phyloP scores from a whole-genome alignment of 164 flowering plant genomes.

The Warburgia ugandensis region DNA sequence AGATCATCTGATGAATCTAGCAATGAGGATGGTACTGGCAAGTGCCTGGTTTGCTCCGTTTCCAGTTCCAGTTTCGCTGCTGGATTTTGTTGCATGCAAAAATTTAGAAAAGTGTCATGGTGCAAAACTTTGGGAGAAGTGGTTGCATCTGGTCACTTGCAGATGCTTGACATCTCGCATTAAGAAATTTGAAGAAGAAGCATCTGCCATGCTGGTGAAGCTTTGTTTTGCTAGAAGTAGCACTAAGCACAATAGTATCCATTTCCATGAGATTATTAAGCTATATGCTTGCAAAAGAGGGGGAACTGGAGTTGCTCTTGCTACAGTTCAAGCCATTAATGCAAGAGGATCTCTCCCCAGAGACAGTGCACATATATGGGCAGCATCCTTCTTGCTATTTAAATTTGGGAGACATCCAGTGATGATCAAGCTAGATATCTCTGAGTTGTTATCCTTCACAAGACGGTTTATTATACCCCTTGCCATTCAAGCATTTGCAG shows the following conservation, averaged over 20 bases:
- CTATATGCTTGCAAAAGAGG: conserved; percentile 60
- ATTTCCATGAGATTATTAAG: conserved; percentile 58
- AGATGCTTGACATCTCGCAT: conserved; percentile 41
- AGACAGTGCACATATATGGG: conserved; percentile 74
- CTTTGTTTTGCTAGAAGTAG: conserved; percentile 65
- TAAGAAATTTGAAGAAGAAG: conserved; percentile 64
- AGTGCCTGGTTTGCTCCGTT: conserved; percentile 95
- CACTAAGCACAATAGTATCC: conserved; percentile 39
- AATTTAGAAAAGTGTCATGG: conserved; percentile 42
- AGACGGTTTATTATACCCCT: conserved; percentile 65
- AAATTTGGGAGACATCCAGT: conserved; percentile 52
- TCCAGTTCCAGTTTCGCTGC: conserved; percentile 48
- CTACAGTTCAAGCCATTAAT: conserved; percentile 60
- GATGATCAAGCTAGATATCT: conserved; percentile 52
- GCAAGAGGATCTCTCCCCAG: conserved; percentile 33
- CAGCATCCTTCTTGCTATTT: conserved; percentile 69
- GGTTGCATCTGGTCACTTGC: conserved; percentile 44
- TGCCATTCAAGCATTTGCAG: conserved; percentile 52
- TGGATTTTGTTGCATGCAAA: conserved; percentile 60
- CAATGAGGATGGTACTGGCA: conserved; percentile 75
- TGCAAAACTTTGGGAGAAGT: conserved; percentile 38
- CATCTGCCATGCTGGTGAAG: conserved; percentile 63
- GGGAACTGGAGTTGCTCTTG: conserved; percentile 41
- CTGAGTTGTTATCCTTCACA: conserved; percentile 49
- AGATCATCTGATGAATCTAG: conserved; percentile 69